Evolutionary conservation across 768 basidiomycete genomes (phyloP).

Genomic region (Rhizopogon vulgaris): DNA sequence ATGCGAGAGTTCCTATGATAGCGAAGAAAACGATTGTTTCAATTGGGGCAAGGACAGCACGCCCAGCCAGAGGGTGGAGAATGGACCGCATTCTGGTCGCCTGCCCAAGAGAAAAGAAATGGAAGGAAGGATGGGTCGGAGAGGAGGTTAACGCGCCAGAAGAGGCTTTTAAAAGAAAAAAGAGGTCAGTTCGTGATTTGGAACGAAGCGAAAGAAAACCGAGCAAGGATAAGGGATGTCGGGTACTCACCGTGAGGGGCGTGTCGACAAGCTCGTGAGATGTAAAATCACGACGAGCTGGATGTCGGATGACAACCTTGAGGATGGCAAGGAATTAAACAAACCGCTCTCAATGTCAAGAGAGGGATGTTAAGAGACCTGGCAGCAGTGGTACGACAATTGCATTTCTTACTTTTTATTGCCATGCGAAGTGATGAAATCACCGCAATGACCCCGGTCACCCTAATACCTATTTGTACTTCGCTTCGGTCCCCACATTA

Average conservation of each 20-base stretch:
- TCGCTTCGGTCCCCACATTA: no score
- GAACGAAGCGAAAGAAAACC: neutral
- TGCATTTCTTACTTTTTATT: slow-evolving; percentile 25
- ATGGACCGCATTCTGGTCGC: slow-evolving; percentile 45
- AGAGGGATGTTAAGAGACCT: neutral
- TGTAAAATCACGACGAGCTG: neutral
- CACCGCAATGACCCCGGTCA: slow-evolving; percentile 12
- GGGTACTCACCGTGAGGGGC: neutral
- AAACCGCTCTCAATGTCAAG: neutral
- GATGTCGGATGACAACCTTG: neutral
- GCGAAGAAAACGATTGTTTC: slow-evolving; percentile 90
- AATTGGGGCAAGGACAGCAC: slow-evolving; percentile 72
- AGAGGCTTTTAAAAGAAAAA: neutral
- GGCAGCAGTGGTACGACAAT: slow-evolving; percentile 8
- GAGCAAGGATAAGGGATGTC: neutral
- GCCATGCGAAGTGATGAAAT: slow-evolving; percentile 5
- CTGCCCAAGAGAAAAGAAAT: neutral
- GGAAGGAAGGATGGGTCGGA: neutral
- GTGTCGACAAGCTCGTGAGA: neutral
- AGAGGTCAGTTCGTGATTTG: neutral
- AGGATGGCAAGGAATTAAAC: neutral
- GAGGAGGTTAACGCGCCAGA: neutral
- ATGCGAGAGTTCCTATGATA: slow-evolving; percentile 85
- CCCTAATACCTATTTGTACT: no score
- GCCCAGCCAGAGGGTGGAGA: slow-evolving; percentile 61